Conservation (phyloP, 148 eudicot genomes). For the Amaranthus hypochondriacus region DNA sequence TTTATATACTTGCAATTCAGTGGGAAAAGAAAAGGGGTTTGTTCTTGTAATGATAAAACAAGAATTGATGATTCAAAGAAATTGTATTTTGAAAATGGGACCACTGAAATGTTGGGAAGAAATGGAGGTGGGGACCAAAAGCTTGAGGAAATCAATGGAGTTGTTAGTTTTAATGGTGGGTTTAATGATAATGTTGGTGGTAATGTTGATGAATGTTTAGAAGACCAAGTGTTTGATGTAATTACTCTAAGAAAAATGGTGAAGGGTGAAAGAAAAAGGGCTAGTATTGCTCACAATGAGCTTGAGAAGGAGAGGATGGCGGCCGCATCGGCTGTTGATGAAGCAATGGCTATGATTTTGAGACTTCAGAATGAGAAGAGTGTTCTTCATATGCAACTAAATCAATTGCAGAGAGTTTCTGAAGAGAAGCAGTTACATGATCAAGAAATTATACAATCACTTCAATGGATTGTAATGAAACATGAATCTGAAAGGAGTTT, state of each 20-base stretch:
- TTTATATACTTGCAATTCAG: conserved; percentile 32
- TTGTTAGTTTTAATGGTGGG: conserved; percentile 22
- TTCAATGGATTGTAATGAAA: conserved; percentile 56
- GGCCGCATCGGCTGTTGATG: conserved; percentile 70
- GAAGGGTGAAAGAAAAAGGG: conserved; percentile 45
- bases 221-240: conserved; percentile 50
- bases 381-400: conserved; percentile 49
- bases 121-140: conserved; percentile 32
- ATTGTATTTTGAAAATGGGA: conserved; percentile 16
- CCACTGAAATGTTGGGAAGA: conserved; percentile 9
- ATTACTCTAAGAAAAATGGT: conserved; percentile 57
- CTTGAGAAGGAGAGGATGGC: conserved; percentile 77
- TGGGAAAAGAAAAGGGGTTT: conserved; percentile 26
- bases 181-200: conserved; percentile 11
- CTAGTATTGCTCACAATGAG: conserved; percentile 40
- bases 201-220: conserved; percentile 28
- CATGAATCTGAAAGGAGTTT: conserved; percentile 55
- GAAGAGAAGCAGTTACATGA: conserved; percentile 78
- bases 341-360: conserved; percentile 87
- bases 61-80: conserved; percentile 6
- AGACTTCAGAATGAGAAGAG: conserved; percentile 77
- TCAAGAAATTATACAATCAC: conserved; percentile 69
- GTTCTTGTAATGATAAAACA: conserved; percentile 18
- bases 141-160: conserved; percentile 27
- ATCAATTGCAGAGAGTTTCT: conserved; percentile 49